Evolutionary conservation across 164 flowering plant genomes (phyloP).

Genomic region (Tetracentron sinense): DNA sequence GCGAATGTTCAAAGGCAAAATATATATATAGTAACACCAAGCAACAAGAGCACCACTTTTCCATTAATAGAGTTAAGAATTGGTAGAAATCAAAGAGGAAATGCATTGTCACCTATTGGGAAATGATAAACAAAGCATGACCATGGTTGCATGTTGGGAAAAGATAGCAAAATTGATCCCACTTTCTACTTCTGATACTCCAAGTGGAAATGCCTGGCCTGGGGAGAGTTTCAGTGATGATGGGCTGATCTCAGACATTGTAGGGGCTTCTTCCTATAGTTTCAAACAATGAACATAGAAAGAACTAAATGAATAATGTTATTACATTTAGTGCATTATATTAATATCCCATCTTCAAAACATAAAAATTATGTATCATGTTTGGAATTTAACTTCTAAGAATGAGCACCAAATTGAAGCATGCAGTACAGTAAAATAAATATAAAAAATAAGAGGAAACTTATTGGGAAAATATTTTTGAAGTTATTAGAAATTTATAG

Average conservation of each 20-base stretch:
- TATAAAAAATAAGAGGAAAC: too few relatives aligned
- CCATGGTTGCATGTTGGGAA: conserved; percentile 82
- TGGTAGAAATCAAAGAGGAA: not conserved
- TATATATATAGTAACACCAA: too few relatives aligned
- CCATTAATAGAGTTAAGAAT: not conserved
- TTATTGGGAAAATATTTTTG: too few relatives aligned
- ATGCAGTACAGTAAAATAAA: too few relatives aligned
- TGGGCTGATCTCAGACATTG: conserved; percentile 27
- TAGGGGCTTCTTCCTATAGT: conserved; percentile 43
- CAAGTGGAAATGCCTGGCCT: conserved; percentile 83
- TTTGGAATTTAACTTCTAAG: not conserved
- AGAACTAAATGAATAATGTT: not conserved
- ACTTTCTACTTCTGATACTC: conserved; percentile 71
- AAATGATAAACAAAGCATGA: conserved; percentile 72
- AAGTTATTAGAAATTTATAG: too few relatives aligned
- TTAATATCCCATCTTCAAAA: not conserved
- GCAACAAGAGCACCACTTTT: not conserved
- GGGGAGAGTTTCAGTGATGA: conserved; percentile 41
- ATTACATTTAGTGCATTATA: not conserved
- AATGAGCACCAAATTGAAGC: not conserved
- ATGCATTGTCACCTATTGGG: conserved; percentile 40
- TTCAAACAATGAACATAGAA: not conserved
- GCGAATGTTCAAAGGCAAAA: too few relatives aligned
- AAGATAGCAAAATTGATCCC: conserved; percentile 88
- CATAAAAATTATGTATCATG: not conserved